Percentiles rank a stretch among this genome's conserved stretches.
phyloP scores from a whole-genome alignment of 352 stramenopile genomes.

The Globisporangium cystogenes region DNA sequence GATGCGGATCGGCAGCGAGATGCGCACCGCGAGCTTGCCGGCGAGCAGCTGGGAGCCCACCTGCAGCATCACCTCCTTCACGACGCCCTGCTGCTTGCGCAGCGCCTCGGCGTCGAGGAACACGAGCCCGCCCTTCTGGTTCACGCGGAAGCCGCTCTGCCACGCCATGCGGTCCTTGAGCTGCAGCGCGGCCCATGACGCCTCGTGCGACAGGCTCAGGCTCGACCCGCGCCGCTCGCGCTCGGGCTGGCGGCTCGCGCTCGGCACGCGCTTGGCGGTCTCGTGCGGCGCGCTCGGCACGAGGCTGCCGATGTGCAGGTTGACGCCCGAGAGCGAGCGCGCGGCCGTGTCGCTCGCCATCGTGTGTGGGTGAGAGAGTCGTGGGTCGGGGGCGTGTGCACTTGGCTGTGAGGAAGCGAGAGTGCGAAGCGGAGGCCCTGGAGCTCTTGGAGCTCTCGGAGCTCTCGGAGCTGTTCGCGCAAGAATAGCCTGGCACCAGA shows the following conservation, averaged over 20 bases:
- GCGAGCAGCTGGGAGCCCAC: conserved; percentile 62
- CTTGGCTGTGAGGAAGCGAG: no score
- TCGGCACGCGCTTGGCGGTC: conserved; percentile 6
- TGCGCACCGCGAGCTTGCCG: conserved; percentile 61
- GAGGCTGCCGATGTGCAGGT: conserved; percentile 50
- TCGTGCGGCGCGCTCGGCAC: conserved; percentile 33
- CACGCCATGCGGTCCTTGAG: conserved; percentile 51
- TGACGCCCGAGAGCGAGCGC: conserved; percentile 38
- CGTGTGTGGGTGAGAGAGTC: background rate
- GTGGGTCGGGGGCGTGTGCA: no score
- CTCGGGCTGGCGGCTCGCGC: background rate
- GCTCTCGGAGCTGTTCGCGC: no score
- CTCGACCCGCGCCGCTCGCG: conserved; percentile 6
- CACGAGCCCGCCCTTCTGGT: conserved; percentile 66
- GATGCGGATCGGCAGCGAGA: conserved; percentile 71
- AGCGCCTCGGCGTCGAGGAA: conserved; percentile 62
- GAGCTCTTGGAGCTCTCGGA: no score
- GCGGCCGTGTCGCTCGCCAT: conserved; percentile 8
- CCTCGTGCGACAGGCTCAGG: conserved; percentile 15
- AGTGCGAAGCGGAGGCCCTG: no score
- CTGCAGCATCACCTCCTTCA: conserved; percentile 77
- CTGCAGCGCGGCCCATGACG: conserved; percentile 43
- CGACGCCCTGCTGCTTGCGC: conserved; percentile 78
- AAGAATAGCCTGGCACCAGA: no score
- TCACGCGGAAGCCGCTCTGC: conserved; percentile 49